A percentile compares a stretch with the other conserved stretches of the same genome.
These are phyloP conservation scores for Chimonanthus praecox DNA, from an alignment of 164 flowering plant genomes.

Conservation along the genomic window DNA sequence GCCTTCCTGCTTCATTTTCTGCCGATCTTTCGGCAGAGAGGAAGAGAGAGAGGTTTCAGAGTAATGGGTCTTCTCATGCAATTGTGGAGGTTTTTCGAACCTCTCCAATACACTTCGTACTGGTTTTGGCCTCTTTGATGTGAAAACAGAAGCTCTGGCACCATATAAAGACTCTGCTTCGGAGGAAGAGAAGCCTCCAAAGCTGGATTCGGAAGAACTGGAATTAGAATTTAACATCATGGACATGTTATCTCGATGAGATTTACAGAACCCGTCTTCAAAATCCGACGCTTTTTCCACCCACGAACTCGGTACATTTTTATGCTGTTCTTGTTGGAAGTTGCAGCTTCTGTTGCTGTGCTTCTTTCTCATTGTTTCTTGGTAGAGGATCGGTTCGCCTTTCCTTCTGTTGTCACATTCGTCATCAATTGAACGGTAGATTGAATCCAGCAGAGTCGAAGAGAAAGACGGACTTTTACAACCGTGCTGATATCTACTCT, in stretches of 20 bases:
- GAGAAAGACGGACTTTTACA: conserved; percentile 63
- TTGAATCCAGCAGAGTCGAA: conserved; percentile 81
- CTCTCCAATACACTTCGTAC: conserved; percentile 34
- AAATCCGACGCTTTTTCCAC: conserved; percentile 22
- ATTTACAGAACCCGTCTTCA: conserved; percentile 3
- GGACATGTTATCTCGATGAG: conserved; percentile 6
- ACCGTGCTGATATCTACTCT: conserved; percentile 11
- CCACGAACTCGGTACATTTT: conserved; percentile 21
- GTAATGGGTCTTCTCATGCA: not conserved
- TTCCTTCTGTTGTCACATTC: conserved; percentile 22
- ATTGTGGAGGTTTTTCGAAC: not conserved
- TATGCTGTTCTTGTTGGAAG: not conserved
- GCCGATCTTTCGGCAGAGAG: not conserved
- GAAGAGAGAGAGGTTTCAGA: not conserved
- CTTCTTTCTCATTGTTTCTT: conserved; percentile 43
- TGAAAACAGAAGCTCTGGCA: conserved; percentile 15
- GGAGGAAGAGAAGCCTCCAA: conserved; percentile 57
- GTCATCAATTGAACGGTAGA: conserved; percentile 85
- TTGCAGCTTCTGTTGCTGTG: conserved; percentile 10
- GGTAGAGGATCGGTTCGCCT: conserved; percentile 27
- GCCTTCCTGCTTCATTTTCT: conserved; percentile 28
- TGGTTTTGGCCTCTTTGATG: conserved; percentile 40
- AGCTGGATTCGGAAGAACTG: conserved; percentile 67
- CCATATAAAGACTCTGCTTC: conserved; percentile 47
- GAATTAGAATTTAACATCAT: conserved; percentile 42